Evolutionary conservation across 2,329 filamentous ascomycete genomes (phyloP).

Genomic region (Capronia coronata): DNA sequence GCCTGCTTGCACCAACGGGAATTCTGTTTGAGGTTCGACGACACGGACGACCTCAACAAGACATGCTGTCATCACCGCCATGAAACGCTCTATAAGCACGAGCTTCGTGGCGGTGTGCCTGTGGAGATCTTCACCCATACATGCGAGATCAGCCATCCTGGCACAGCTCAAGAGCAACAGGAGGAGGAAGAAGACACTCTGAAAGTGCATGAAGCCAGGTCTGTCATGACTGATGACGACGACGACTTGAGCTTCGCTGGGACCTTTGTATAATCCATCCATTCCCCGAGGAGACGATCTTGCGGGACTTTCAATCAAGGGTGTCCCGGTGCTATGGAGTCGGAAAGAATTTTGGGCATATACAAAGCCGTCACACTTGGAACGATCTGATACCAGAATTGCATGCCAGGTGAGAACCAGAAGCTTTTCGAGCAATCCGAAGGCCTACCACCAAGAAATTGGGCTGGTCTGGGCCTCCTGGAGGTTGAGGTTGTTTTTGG

Average conservation of each 20-base stretch:
- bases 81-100: constrained; percentile 5
- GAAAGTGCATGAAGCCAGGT: background rate
- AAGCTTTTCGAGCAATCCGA: too few relatives aligned
- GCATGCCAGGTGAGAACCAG: too few relatives aligned
- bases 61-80: constrained; percentile 3
- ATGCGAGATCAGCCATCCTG: constrained; percentile 2
- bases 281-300: too few relatives aligned
- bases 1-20: background rate
- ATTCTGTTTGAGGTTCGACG: background rate
- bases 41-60: background rate
- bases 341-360: too few relatives aligned
- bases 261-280: too few relatives aligned
- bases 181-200: background rate
- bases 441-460: too few relatives aligned
- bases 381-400: too few relatives aligned
- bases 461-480: too few relatives aligned
- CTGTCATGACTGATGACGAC: background rate
- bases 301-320: too few relatives aligned
- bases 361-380: too few relatives aligned
- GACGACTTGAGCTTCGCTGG: background rate
- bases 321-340: too few relatives aligned
- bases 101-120: background rate
- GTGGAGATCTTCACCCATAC: constrained; percentile 4
- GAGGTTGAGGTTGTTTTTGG: too few relatives aligned
- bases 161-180: background rate